Percentiles rank a stretch among this genome's conserved stretches.
Conservation (phyloP, 306 rosid species). For the Cyamopsis tetragonoloba region DNA sequence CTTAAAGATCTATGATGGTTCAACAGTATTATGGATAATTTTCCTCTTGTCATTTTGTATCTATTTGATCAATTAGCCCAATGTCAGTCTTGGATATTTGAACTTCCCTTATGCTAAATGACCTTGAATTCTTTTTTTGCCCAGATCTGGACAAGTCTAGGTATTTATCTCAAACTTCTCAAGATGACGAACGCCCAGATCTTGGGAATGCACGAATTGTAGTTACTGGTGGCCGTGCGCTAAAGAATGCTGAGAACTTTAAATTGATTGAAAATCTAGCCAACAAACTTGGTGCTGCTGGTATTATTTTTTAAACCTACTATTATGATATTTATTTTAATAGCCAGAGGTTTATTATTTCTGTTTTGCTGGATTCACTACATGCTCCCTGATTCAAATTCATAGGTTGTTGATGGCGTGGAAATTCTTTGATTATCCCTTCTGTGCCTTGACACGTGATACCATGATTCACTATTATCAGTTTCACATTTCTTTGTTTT, state of each 20-base stretch:
- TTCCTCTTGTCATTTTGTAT: conserved; percentile 16
- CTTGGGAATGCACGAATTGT: conserved; percentile 89
- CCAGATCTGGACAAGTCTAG: conserved; percentile 71
- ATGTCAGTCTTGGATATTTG: conserved; percentile 14
- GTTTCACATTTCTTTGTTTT: neutral
- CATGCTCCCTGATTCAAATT: conserved; percentile 8
- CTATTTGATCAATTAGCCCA: neutral
- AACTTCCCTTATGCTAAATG: neutral
- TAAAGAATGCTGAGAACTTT: conserved; percentile 89
- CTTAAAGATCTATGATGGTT: conserved; percentile 19
- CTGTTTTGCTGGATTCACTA: neutral
- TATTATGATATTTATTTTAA: conserved; percentile 13
- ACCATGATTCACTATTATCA: neutral
- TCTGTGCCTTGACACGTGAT: neutral
- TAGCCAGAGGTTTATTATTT: neutral
- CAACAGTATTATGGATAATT: conserved; percentile 14
- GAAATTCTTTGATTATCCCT: neutral
- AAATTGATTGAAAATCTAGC: conserved; percentile 91
- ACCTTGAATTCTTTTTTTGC: conserved; percentile 7
- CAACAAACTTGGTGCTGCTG: conserved; percentile 86
- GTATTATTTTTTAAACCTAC: conserved; percentile 40
- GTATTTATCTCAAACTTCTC: conserved; percentile 62
- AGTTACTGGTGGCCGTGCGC: conserved; percentile 81
- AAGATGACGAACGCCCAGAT: conserved; percentile 75
- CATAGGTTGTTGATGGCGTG: neutral